These are phyloP conservation scores for Sarcomyxa edulis DNA, from an alignment of 768 basidiomycete genomes.

Conservation along the genomic window DNA sequence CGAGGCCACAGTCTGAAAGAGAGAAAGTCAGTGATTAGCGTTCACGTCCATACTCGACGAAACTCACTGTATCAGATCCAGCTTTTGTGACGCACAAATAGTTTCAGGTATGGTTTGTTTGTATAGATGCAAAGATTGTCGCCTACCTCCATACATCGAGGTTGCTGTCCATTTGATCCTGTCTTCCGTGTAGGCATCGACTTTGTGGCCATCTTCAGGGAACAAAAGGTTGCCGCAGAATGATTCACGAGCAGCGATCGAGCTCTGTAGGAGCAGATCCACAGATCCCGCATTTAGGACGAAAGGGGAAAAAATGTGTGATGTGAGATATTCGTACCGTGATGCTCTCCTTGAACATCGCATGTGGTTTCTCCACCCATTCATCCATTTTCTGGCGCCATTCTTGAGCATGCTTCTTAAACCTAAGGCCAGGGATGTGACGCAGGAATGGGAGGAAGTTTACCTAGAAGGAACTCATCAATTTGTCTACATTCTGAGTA, in stretches of 20 bases:
- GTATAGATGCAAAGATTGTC: slow-evolving; percentile 3
- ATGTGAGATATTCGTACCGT: too few relatives aligned
- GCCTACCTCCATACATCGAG: slow-evolving; percentile 44
- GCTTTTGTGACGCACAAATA: slow-evolving; percentile 1
- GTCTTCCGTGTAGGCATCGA: slow-evolving; percentile 33
- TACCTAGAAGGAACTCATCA: too few relatives aligned
- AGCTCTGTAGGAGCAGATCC: slow-evolving; percentile 5
- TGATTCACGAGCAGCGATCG: slow-evolving; percentile 16
- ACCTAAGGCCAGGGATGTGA: slow-evolving; percentile 37
- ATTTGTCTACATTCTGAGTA: too few relatives aligned
- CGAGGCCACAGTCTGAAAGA: slow-evolving; percentile 14
- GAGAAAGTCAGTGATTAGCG: slow-evolving; percentile 1
- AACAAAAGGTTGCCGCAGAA: too few relatives aligned
- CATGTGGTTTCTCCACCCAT: slow-evolving; percentile 23
- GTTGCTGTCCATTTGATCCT: slow-evolving; percentile 55
- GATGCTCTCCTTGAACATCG: background rate
- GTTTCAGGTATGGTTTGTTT: background rate
- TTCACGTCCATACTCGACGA: background rate
- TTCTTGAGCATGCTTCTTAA: slow-evolving; percentile 27
- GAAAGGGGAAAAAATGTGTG: slow-evolving; percentile 28
- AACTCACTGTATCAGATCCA: slow-evolving; percentile 9
- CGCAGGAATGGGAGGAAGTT: too few relatives aligned
- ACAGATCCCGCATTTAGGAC: background rate
- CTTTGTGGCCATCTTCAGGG: background rate
- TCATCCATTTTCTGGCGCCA: slow-evolving; percentile 22